Base-by-base conservation (phyloP, 441 rosid species). In the Monsonia emarginata region DNA sequence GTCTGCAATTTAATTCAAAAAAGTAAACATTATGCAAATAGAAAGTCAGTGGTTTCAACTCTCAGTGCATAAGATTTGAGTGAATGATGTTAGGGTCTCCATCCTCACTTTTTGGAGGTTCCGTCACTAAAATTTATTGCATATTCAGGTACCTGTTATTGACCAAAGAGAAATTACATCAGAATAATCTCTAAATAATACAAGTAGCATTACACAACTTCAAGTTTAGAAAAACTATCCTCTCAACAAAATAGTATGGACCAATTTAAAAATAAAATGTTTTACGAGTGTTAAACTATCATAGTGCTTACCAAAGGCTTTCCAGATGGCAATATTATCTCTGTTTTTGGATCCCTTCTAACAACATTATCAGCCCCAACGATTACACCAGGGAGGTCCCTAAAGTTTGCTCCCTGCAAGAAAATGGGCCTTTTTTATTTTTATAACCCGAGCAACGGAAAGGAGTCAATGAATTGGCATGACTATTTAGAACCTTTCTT, bases 321-420 rank as follows among this genome's bases (percentile, higher is more conserved):
- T 36, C 81, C 75, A 0, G 93, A 80, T 0, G 68, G 44, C 61
- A 87, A 65, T 25, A 46, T 73, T 60, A 84, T 62, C 25, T 76
- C 48, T 0, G 82, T 46, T 0, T 68, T 28, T 11, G 91, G 88
- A 77, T 86, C 91, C 79, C 67, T 79, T 62, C 79, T 81, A 13
- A 81, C 91, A 65, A 66, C 78, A 4, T 89, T 89, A 25, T 80
- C 79, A 0, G 46, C 22, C 30, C 84, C 74, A 11, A 88, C 86
- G 22, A 42, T 70, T 0, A 91, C 89, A 14, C 96, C 98, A 4
- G 88, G 84, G 21, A 91, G 74, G 71, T 91, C 86, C 69, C 98
- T 82, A 61, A 89, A 91, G 70, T 80, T 83, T 5, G 87, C 96
- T 22, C 86, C 86, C 98, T 89, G 40, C 63, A 59, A 28, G 34